phyloP scores from a whole-genome alignment of 1,284 basidiomycete genomes.

The Wolfiporia cocos region DNA sequence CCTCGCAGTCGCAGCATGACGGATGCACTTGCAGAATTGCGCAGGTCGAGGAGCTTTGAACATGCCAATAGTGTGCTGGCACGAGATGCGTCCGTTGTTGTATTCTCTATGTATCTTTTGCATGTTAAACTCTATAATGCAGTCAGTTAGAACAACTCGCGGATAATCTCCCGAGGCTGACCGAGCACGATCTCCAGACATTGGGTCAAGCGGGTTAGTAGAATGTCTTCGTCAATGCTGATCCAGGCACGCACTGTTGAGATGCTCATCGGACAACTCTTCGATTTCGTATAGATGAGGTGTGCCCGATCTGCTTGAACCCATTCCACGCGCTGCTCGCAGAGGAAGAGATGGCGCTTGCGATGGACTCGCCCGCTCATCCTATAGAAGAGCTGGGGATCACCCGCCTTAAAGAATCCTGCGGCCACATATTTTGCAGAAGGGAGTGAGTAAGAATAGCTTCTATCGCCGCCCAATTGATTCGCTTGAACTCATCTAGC shows the following conservation, averaged over 20 bases:
- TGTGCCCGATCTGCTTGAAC: conserved; percentile 67
- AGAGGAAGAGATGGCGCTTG: conserved; percentile 64
- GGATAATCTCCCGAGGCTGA: conserved; percentile 34
- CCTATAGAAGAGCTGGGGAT: conserved; percentile 63
- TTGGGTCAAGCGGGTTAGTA: conserved; percentile 32
- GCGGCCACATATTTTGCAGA: conserved; percentile 69
- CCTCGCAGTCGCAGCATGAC: conserved; percentile 12
- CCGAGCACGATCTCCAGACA: conserved; percentile 33
- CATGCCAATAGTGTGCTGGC: background rate
- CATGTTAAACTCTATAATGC: conserved; percentile 1
- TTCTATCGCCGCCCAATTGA: background rate
- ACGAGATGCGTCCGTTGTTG: background rate
- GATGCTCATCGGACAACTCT: background rate
- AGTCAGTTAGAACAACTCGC: conserved; percentile 25
- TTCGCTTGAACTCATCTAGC: background rate
- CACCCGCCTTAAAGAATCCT: conserved; percentile 51
- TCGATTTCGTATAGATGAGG: conserved; percentile 37
- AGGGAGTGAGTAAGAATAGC: conserved; percentile 44
- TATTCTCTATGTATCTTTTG: background rate
- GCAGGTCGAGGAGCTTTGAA: background rate
- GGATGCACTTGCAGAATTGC: background rate
- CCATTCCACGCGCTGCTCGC: conserved; percentile 58
- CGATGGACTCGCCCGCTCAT: conserved; percentile 71
- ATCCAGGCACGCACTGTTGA: conserved; percentile 1
- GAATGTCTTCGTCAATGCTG: background rate